phyloP scores from a whole-genome alignment of 352 stramenopile species.

The Elongisporangium undulatum region DNA sequence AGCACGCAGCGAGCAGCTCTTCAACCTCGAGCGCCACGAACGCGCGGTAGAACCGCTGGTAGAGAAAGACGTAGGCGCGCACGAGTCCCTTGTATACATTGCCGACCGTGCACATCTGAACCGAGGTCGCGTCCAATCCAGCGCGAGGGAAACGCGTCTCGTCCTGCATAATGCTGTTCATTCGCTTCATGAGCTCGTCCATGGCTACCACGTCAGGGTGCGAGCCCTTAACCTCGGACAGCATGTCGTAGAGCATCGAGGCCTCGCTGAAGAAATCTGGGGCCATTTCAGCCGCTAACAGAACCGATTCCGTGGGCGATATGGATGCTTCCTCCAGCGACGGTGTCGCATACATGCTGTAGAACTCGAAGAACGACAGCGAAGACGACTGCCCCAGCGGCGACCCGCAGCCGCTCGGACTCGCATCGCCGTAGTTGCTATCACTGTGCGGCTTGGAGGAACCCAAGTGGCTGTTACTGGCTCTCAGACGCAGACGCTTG shows the following conservation, averaged over 20 bases:
- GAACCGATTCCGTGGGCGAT: conserved; percentile 35
- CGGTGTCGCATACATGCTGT: conserved; percentile 24
- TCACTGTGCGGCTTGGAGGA: background rate
- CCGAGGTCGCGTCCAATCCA: conserved; percentile 6
- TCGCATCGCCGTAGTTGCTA: background rate
- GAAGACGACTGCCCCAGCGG: background rate
- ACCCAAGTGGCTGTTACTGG: conserved; percentile 5
- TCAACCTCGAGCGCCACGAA: conserved; percentile 58
- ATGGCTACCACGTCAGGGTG: conserved; percentile 40
- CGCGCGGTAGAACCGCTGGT: conserved; percentile 42
- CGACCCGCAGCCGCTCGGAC: too few relatives aligned
- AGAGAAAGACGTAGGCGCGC: conserved; percentile 65
- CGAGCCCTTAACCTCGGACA: conserved; percentile 49
- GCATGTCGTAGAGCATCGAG: conserved; percentile 64
- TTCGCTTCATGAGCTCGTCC: conserved; percentile 53
- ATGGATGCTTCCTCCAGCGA: conserved; percentile 34
- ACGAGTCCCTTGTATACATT: conserved; percentile 59
- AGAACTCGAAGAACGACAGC: conserved; percentile 14
- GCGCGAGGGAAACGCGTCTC: conserved; percentile 5
- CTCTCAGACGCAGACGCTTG: conserved; percentile 30
- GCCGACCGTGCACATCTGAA: conserved; percentile 30
- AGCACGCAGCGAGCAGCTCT: conserved; percentile 46
- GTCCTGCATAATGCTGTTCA: conserved; percentile 21
- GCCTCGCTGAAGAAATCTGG: conserved; percentile 61
- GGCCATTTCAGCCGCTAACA: conserved; percentile 50